phyloP scores from a whole-genome alignment of 768 basidiomycete species.

The Ramaria sp. region DNA sequence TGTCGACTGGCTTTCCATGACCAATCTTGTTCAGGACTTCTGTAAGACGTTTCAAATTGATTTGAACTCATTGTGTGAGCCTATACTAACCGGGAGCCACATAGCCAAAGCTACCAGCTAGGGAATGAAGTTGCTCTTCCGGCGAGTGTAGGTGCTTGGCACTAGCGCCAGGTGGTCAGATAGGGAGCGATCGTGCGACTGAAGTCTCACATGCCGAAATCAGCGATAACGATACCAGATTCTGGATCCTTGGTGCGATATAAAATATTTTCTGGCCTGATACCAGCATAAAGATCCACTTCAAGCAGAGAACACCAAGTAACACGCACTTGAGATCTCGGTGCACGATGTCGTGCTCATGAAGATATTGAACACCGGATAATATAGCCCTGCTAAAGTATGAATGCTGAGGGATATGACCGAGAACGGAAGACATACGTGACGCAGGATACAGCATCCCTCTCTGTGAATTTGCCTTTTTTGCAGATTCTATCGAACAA shows the following conservation, averaged over 20 bases:
- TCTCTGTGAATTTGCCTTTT: conserved; percentile 88
- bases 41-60: conserved; percentile 1
- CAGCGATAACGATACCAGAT: conserved; percentile 89
- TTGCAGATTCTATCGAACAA: conserved; percentile 82
- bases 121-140: conserved; percentile 56
- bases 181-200: background rate
- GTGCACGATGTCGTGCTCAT: conserved; percentile 89
- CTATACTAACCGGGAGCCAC: conserved; percentile 54
- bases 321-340: conserved; percentile 77
- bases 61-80: background rate
- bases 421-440: conserved; percentile 32
- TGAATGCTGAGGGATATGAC: background rate
- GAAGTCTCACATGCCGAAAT: conserved; percentile 83
- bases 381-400: conserved; percentile 54
- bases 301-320: background rate
- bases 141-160: conserved; percentile 73
- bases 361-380: conserved; percentile 82
- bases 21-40: conserved; percentile 74
- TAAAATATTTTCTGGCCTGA: conserved; percentile 90
- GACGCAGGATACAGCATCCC: conserved; percentile 73
- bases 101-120: conserved; percentile 82
- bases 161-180: conserved; percentile 25
- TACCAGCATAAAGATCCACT: background rate
- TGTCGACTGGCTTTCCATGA: conserved; percentile 86
- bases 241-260: conserved; percentile 68